phyloP scores from a whole-genome alignment of 2,329 filamentous ascomycete genomes.

The Metarhizium robertsii region DNA sequence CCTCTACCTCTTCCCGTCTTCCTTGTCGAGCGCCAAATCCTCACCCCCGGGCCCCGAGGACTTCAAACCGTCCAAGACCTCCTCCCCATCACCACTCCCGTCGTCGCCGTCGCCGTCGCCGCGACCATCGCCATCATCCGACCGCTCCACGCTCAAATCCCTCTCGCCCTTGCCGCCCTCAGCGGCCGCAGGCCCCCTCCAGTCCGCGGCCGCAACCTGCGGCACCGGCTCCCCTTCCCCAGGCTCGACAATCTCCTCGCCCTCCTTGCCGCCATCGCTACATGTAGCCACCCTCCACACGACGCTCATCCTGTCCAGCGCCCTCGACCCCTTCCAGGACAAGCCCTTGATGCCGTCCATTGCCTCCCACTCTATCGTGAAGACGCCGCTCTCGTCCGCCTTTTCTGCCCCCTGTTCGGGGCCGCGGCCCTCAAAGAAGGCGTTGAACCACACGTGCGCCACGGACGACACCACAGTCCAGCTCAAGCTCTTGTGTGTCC shows the following conservation, averaged over 20 bases:
- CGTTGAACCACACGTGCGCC: constrained; percentile 95
- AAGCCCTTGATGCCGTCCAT: constrained; percentile 96
- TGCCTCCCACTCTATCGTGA: constrained; percentile 49
- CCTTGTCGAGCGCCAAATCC: constrained; percentile 14
- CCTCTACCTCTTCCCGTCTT: not conserved
- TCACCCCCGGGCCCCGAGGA: constrained; percentile 27
- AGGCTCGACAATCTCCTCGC: constrained; percentile 47
- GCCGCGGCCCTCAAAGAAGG: constrained; percentile 78
- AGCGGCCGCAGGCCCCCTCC: constrained; percentile 50
- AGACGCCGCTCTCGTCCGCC: constrained; percentile 57
- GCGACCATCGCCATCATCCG: constrained; percentile 4
- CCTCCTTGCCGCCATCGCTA: constrained; percentile 12
- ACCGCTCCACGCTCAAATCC: constrained; percentile 37
- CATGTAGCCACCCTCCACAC: constrained; percentile 65
- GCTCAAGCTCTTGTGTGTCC: constrained; percentile 64
- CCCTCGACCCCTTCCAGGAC: constrained; percentile 68
- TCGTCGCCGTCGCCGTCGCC: constrained; percentile 9
- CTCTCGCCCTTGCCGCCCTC: constrained; percentile 39
- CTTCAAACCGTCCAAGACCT: constrained; percentile 22
- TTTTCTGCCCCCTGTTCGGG: constrained; percentile 53
- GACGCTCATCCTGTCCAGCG: constrained; percentile 73
- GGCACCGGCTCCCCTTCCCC: constrained; percentile 57
- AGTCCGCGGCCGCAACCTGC: constrained; percentile 63
- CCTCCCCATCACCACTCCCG: not conserved
- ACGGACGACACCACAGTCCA: constrained; percentile 87